Evolutionary conservation across 345 rosid species (phyloP).

Genomic region (Cardamine resedifolia): DNA sequence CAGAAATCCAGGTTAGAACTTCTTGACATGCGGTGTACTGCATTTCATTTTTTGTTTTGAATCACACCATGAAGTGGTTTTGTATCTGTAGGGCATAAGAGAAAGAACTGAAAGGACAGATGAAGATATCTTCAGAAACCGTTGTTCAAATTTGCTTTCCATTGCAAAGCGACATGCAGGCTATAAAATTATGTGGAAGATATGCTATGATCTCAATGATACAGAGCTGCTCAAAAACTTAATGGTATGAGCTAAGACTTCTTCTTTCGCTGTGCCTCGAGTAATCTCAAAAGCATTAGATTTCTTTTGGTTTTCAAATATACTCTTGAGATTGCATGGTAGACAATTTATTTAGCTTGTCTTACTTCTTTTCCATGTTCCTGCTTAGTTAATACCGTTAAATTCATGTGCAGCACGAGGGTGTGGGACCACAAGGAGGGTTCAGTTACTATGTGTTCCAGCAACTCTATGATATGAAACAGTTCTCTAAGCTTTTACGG

Average conservation of each 20-base stretch:
- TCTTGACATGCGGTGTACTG: neutral
- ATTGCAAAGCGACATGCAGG: constrained; percentile 79
- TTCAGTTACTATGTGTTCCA: constrained; percentile 88
- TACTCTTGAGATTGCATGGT: neutral
- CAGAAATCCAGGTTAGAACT: constrained; percentile 52
- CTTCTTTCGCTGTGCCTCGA: constrained; percentile 1
- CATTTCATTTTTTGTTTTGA: constrained; percentile 13
- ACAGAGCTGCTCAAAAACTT: constrained; percentile 67
- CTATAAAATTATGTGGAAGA: constrained; percentile 75
- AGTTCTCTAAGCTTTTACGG: constrained; percentile 76
- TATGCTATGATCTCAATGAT: constrained; percentile 87
- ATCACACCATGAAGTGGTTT: constrained; percentile 14
- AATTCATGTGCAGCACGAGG: constrained; percentile 59
- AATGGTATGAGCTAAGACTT: constrained; percentile 57
- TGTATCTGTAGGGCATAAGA: constrained; percentile 50
- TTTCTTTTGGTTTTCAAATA: neutral
- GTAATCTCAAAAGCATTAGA: neutral
- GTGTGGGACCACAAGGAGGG: constrained; percentile 91
- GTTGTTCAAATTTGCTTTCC: constrained; percentile 64
- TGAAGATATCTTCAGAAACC: constrained; percentile 57
- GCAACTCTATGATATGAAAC: constrained; percentile 62
- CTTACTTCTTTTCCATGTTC: neutral
- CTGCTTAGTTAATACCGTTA: constrained; percentile 16
- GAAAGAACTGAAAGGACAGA: constrained; percentile 43
- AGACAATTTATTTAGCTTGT: neutral